phyloP scores from a whole-genome alignment of 768 basidiomycete genomes.

The Scleroderma citrinum region DNA sequence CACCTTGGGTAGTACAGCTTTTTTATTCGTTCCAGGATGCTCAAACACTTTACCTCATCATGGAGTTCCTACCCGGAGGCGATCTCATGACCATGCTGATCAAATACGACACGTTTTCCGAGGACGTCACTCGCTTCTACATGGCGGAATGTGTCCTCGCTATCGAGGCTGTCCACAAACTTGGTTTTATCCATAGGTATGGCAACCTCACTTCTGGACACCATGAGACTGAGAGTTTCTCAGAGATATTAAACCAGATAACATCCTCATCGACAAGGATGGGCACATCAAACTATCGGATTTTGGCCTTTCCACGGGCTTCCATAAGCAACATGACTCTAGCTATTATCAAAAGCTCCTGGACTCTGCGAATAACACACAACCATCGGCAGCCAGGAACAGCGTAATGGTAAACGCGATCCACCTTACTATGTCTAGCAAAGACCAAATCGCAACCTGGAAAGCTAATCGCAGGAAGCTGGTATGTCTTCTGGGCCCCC shows the following conservation, averaged over 20 bases:
- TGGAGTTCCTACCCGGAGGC: slow-evolving; percentile 98
- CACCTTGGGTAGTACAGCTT: slow-evolving; percentile 93
- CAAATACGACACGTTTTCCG: slow-evolving; percentile 98
- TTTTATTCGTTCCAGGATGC: slow-evolving; percentile 99
- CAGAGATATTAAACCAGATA: slow-evolving; percentile 99
- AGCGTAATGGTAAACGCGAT: slow-evolving; percentile 98
- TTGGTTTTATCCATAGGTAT: slow-evolving; percentile 96
- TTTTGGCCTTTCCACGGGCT: slow-evolving; percentile 98
- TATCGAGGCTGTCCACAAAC: slow-evolving; percentile 94
- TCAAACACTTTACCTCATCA: slow-evolving; percentile 89
- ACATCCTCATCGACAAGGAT: slow-evolving; percentile 84
- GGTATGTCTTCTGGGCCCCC: slow-evolving; percentile 37
- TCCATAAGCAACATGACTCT: slow-evolving; percentile 97
- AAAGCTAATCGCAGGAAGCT: slow-evolving; percentile 96
- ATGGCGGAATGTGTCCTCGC: slow-evolving; percentile 98
- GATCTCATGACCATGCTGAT: slow-evolving; percentile 99
- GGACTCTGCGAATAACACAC: slow-evolving; percentile 50
- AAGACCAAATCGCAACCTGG: slow-evolving; percentile 95
- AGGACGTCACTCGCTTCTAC: slow-evolving; percentile 97
- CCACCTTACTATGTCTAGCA: slow-evolving; percentile 90
- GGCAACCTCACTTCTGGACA: not conserved
- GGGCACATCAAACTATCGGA: slow-evolving; percentile 98
- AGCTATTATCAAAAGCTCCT: slow-evolving; percentile 89
- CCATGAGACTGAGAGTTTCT: slow-evolving; percentile 2
- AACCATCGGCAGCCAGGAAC: slow-evolving; percentile 61